Evolutionary conservation across 345 rosid species (phyloP).

Genomic region (Rhizophora mangle): DNA sequence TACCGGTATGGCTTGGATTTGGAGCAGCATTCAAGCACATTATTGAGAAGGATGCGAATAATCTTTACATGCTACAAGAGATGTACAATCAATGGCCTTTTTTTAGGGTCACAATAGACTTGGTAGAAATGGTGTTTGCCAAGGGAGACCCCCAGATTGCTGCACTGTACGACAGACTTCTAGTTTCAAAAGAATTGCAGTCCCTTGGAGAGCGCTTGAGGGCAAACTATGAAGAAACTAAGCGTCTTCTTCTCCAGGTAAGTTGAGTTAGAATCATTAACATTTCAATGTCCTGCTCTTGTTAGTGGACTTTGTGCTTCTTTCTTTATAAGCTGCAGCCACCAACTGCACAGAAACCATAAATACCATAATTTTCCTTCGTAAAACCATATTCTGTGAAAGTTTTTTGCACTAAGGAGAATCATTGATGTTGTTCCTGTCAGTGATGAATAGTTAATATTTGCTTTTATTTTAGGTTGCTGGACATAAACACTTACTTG

Average conservation of each 20-base stretch:
- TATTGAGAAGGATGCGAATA: slow-evolving; percentile 60
- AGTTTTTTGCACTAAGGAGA: background rate
- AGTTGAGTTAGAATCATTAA: background rate
- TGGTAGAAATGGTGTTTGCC: slow-evolving; percentile 97
- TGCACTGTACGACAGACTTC: slow-evolving; percentile 76
- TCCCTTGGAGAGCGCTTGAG: slow-evolving; percentile 72
- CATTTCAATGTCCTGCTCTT: background rate
- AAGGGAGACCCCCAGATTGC: slow-evolving; percentile 93
- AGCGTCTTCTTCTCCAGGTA: slow-evolving; percentile 86
- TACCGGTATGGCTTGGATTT: slow-evolving; percentile 96
- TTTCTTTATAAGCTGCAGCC: background rate
- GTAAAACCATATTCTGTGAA: background rate
- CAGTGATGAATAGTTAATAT: background rate
- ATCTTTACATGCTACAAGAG: slow-evolving; percentile 72
- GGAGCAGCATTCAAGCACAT: slow-evolving; percentile 81
- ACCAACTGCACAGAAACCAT: background rate
- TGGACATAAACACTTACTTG: slow-evolving; percentile 91
- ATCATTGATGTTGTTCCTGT: background rate
- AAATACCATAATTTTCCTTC: background rate
- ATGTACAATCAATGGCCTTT: slow-evolving; percentile 95
- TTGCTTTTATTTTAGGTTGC: slow-evolving; percentile 54
- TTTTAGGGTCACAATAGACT: slow-evolving; percentile 88
- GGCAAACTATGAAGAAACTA: slow-evolving; percentile 73
- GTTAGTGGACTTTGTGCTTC: background rate
- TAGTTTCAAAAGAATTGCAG: slow-evolving; percentile 75